These are phyloP conservation scores for Zygosaccharomyces sapae DNA, from an alignment of 1,139 yeast genomes.

Conservation along the genomic window DNA sequence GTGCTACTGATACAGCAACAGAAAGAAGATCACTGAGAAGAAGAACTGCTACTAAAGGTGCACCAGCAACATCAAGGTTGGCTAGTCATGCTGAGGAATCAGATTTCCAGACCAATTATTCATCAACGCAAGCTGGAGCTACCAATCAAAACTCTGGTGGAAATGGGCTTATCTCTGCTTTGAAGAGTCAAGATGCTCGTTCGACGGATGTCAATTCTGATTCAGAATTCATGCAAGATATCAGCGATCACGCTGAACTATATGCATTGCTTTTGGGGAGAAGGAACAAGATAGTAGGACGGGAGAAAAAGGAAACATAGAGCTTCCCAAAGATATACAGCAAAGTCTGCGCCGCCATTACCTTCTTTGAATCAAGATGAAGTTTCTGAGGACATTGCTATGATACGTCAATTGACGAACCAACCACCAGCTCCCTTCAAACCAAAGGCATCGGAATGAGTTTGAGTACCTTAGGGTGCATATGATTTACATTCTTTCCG, in stretches of 20 bases:
- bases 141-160: constrained; percentile 7
- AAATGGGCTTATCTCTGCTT: constrained; percentile 6
- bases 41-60: constrained; percentile 26
- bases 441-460: constrained; percentile 13
- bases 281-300: constrained; percentile 18
- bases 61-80: constrained; percentile 16
- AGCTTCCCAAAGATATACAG: constrained; percentile 31
- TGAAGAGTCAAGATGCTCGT: constrained; percentile 12
- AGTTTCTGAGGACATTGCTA: constrained; percentile 35
- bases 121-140: constrained; percentile 10
- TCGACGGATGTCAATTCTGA: constrained; percentile 26
- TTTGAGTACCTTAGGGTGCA: too few relatives aligned
- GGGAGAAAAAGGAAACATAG: constrained; percentile 30
- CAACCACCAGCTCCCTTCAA: constrained; percentile 37
- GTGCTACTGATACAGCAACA: constrained; percentile 34
- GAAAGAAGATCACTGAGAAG: constrained; percentile 35
- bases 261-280: constrained; percentile 34
- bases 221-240: constrained; percentile 31
- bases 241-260: constrained; percentile 34
- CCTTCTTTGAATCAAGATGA: constrained; percentile 33
- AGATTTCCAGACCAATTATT: constrained; percentile 20
- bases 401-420: constrained; percentile 31
- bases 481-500: neutral
- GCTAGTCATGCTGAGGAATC: constrained; percentile 25
- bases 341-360: constrained; percentile 37